Evolutionary conservation across 192 early-diverging fungal species (phyloP).

Genomic region (Chytriomyces confervae): DNA sequence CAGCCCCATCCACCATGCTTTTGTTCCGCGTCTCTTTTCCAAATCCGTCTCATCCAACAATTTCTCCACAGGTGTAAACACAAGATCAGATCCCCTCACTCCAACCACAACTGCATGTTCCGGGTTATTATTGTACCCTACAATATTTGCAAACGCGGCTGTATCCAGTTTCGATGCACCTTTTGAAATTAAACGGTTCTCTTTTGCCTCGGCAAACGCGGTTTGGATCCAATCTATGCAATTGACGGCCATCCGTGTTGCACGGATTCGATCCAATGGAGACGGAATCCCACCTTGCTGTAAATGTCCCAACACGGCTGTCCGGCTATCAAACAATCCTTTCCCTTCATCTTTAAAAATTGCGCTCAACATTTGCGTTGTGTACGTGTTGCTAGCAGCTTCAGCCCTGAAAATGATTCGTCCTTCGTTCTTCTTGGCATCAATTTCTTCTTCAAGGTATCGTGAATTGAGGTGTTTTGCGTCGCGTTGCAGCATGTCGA

Average conservation of each 20-base stretch:
- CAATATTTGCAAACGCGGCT: conserved; percentile 1
- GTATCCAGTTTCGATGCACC: conserved; percentile 44
- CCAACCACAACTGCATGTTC: conserved; percentile 81
- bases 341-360: conserved; percentile 89
- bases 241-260: conserved; percentile 81
- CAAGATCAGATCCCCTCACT: conserved; percentile 75
- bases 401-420: conserved; percentile 80
- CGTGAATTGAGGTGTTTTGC: conserved; percentile 76
- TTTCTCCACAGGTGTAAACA: conserved; percentile 72
- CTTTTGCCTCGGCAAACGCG: conserved; percentile 59
- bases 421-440: conserved; percentile 68
- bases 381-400: conserved; percentile 77
- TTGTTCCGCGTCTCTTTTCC: conserved; percentile 71
- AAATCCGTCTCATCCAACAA: conserved; percentile 78
- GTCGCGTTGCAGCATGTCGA: conserved; percentile 83
- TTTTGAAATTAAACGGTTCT: not conserved
- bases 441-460: conserved; percentile 76
- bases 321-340: conserved; percentile 88
- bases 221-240: conserved; percentile 84
- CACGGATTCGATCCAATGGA: conserved; percentile 94
- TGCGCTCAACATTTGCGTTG: conserved; percentile 82
- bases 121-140: conserved; percentile 57
- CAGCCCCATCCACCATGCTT: conserved; percentile 75
- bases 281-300: conserved; percentile 94
- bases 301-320: conserved; percentile 90